These are phyloP conservation scores for Pseudopithomyces chartarum DNA, from an alignment of 2,329 filamentous ascomycete species.

Conservation along the genomic window DNA sequence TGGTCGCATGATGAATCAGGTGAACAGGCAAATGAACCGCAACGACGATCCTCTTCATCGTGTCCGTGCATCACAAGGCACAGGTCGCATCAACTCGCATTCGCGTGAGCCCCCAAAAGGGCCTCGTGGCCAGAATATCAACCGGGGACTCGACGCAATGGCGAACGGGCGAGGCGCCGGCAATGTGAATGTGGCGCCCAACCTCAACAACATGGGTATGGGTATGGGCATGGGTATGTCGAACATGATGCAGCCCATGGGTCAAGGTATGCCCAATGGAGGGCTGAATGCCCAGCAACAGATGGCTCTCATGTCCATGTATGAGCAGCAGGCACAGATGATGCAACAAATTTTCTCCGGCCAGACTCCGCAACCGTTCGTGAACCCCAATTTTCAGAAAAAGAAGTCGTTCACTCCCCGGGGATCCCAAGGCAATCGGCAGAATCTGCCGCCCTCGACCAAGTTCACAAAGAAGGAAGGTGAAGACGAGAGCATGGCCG, in stretches of 20 bases:
- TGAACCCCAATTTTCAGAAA: conserved; percentile 59
- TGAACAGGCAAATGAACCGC: conserved; percentile 82
- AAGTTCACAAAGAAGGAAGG: conserved; percentile 56
- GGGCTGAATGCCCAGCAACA: conserved; percentile 71
- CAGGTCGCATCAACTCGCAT: conserved; percentile 82
- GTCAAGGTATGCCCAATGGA: conserved; percentile 54
- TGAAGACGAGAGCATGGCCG: conserved; percentile 46
- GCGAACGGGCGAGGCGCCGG: conserved; percentile 47
- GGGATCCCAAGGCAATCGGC: conserved; percentile 37
- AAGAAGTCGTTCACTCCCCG: conserved; percentile 69
- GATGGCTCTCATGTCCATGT: conserved; percentile 74
- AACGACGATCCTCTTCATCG: conserved; percentile 79
- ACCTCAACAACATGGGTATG: conserved; percentile 37
- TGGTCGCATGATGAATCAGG: conserved; percentile 83
- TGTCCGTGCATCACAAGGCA: conserved; percentile 70
- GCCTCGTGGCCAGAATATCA: conserved; percentile 59
- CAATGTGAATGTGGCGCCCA: conserved; percentile 31
- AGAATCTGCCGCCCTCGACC: conserved; percentile 58
- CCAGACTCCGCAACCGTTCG: conserved; percentile 53
- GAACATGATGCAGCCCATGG: conserved; percentile 40
- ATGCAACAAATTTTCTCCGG: conserved; percentile 47
- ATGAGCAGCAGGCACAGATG: conserved; percentile 79
- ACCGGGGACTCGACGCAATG: conserved; percentile 41
- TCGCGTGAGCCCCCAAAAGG: conserved; percentile 72
- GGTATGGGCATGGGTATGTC: conserved; percentile 42